Evolutionary conservation across 768 basidiomycete species (phyloP), one percentile per base, ranked within the genome.

Genomic region (Kwoniella europaea): DNA sequence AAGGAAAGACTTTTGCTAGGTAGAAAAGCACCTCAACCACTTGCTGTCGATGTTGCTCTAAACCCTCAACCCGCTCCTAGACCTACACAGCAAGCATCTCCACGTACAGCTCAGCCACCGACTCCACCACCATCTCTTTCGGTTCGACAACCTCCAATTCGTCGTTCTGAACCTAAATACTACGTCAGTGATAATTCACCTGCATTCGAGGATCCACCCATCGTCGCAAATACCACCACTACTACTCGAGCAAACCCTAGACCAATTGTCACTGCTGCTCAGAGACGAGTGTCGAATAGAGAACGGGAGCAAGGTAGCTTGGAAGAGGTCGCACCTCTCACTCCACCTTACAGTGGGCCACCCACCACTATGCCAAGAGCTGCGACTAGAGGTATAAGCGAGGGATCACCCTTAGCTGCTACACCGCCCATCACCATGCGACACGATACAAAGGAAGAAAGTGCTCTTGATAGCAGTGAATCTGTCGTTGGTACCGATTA

Each of bases 401-500:
- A 78, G 54, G 79, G 79, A 1, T 79, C 77, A 13, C 78, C 80
- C 2, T 55, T 79, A 27, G 80, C 76, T 18, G 75, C 79, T 20
- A 78, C 78, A 4, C 76, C 79, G 1, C 78, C 79, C 0, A 74
- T 82, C 65, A 77, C 77, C 4, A 71, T 73, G 71, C 55, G 53
- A 9, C 65, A 60, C 24, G 67, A 58, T 20, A 61, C 59, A 15
- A 78, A 79, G 42, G 74, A 76, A 46, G 75, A 72, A 16, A 76
- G 74, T 61, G 73, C 76, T 16, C 12, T 77, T 55, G 72, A 77
- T 18, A 60, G 56, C 27, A 65, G 70, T 64, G 71, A 75, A 58
- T 65, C 79, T 61, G 59, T 76, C 62, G 77, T 85, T 10, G 82
- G 81, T 1, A 78, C 79, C 63, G 96, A 98, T 78, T 99, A 99